Percentiles rank a stretch among this genome's conserved stretches.
These are phyloP conservation scores for Hyaloscypha hepaticicola DNA, from an alignment of 495 filamentous ascomycete genomes.

Conservation along the genomic window DNA sequence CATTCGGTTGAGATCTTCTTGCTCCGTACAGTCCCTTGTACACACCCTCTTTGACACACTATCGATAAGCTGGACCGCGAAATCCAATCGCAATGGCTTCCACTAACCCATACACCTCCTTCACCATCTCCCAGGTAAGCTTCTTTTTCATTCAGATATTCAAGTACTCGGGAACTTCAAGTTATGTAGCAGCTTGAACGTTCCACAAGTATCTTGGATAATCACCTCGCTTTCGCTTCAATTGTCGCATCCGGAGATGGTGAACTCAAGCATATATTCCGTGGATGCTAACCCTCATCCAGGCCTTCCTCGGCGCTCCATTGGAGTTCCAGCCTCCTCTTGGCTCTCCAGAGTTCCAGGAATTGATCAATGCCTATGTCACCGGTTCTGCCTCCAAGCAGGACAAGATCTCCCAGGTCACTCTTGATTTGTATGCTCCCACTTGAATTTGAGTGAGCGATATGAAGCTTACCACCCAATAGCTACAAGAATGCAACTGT, in stretches of 20 bases:
- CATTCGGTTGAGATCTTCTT: background rate
- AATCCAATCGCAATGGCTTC: constrained; percentile 23
- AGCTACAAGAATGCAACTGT: constrained; percentile 43
- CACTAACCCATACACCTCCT: constrained; percentile 35
- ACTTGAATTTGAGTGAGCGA: too few species aligned
- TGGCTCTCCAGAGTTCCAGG: constrained; percentile 52
- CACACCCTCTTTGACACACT: background rate
- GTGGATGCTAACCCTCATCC: too few species aligned
- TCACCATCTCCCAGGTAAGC: constrained; percentile 24
- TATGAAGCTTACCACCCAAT: too few species aligned
- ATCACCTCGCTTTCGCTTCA: background rate
- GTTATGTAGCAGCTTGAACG: background rate
- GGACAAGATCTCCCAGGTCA: constrained; percentile 52
- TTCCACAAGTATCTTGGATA: background rate
- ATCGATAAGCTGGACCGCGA: background rate
- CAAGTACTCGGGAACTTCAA: background rate
- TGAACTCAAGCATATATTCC: constrained; percentile 33
- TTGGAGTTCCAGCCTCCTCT: constrained; percentile 54
- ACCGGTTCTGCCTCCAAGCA: constrained; percentile 47
- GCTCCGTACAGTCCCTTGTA: background rate
- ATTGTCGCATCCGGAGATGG: background rate
- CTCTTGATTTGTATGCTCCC: constrained; percentile 45
- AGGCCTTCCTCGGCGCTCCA: constrained; percentile 45
- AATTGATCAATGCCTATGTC: constrained; percentile 51
- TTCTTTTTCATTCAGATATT: background rate